Conservation (phyloP, 331 rosid genomes). For the Pyrus hybrid region DNA sequence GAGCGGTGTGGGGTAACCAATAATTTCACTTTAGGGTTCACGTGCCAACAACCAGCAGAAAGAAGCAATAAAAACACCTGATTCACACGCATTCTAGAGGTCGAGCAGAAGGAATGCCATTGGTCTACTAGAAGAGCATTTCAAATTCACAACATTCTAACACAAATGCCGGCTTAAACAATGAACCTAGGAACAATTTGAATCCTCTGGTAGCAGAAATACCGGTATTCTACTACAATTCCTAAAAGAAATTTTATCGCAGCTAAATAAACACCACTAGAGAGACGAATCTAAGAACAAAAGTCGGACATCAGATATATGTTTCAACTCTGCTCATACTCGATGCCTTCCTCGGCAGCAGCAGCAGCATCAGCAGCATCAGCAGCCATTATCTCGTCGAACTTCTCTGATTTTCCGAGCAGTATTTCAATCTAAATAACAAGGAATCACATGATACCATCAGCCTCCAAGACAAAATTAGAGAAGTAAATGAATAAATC, state of each 20-base stretch:
- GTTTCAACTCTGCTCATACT: constrained; percentile 29
- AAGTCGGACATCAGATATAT: background rate
- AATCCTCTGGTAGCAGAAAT: background rate
- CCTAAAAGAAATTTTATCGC: background rate
- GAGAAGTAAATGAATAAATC: background rate
- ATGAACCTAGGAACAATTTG: background rate
- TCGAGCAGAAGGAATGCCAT: too few species aligned
- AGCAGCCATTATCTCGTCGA: constrained; percentile 49
- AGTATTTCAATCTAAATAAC: constrained; percentile 27
- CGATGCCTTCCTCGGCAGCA: constrained; percentile 31
- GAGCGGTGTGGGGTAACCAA: too few species aligned
- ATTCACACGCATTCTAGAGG: too few species aligned
- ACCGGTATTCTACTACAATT: background rate
- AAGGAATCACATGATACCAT: background rate
- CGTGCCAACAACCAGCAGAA: background rate
- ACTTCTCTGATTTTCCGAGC: constrained; percentile 36
- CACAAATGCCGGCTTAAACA: background rate
- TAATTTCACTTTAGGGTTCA: too few species aligned
- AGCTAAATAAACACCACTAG: background rate
- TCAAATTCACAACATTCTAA: background rate
- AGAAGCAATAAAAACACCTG: background rate
- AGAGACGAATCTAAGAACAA: background rate
- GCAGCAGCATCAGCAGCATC: constrained; percentile 20
- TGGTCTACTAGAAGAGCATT: too few species aligned
- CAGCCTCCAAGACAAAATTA: background rate